These are phyloP conservation scores for Entomortierella lignicola DNA, from an alignment of 192 early-diverging fungal genomes.

Conservation along the genomic window DNA sequence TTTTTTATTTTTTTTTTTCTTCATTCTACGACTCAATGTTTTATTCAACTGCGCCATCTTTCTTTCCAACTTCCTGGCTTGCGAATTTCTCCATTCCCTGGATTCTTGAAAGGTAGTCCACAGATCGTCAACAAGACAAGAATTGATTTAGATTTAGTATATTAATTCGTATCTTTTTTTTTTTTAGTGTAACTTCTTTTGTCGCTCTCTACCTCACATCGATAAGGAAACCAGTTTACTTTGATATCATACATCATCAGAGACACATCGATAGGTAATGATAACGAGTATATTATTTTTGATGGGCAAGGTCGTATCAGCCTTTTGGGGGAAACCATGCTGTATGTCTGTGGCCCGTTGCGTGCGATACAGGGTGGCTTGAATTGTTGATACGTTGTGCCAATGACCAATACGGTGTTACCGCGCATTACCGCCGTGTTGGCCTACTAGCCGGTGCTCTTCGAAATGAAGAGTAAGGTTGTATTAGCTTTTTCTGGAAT, in stretches of 20 bases:
- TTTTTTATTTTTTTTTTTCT: too few relatives aligned
- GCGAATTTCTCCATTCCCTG: too few relatives aligned
- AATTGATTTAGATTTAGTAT: too few relatives aligned
- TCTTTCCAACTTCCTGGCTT: too few relatives aligned
- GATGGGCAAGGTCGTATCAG: not conserved
- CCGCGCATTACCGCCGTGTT: not conserved
- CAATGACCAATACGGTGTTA: not conserved
- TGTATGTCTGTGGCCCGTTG: conserved; percentile 2
- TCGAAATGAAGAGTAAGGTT: not conserved
- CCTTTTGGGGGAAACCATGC: not conserved
- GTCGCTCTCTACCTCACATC: too few relatives aligned
- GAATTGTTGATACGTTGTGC: not conserved
- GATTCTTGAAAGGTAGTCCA: too few relatives aligned
- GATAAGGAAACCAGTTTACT: not conserved
- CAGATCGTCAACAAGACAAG: too few relatives aligned
- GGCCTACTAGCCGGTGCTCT: not conserved
- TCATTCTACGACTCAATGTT: too few relatives aligned
- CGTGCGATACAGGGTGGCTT: not conserved
- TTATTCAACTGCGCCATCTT: too few relatives aligned
- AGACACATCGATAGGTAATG: not conserved
- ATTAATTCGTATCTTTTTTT: too few relatives aligned
- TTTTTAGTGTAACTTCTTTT: too few relatives aligned
- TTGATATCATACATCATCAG: not conserved
- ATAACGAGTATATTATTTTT: not conserved
- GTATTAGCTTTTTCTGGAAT: not conserved